Conservation (phyloP, 352 stramenopile genomes). For the Aphanomyces cochlioides region DNA sequence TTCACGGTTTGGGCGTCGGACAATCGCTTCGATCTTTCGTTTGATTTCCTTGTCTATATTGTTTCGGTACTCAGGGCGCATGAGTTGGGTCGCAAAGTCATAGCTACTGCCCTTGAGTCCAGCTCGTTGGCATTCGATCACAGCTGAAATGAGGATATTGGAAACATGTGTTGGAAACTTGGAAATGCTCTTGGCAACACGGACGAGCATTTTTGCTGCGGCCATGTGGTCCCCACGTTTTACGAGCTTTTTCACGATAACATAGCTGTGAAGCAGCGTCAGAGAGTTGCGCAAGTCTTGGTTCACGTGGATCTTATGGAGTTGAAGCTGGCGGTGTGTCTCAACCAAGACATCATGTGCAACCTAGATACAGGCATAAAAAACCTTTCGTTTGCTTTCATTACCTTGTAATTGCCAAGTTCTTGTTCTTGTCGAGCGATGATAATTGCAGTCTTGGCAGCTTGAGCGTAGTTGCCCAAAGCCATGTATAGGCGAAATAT, state of each 20-base stretch:
- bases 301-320: slow-evolving; percentile 83
- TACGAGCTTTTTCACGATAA: slow-evolving; percentile 91
- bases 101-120: slow-evolving; percentile 87
- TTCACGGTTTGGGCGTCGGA: slow-evolving; percentile 88
- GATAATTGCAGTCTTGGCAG: slow-evolving; percentile 91
- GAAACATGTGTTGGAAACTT: slow-evolving; percentile 89
- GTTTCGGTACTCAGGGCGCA: slow-evolving; percentile 86
- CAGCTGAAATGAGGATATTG: slow-evolving; percentile 90
- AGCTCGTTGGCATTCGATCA: slow-evolving; percentile 92
- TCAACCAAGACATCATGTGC: slow-evolving; percentile 90
- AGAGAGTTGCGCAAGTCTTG: slow-evolving; percentile 84
- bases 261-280: slow-evolving; percentile 91
- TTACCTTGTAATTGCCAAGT: slow-evolving; percentile 88
- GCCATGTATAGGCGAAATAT: slow-evolving; percentile 94
- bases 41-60: slow-evolving; percentile 88
- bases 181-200: slow-evolving; percentile 88
- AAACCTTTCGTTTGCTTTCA: background rate
- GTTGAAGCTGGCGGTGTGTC: slow-evolving; percentile 81
- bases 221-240: slow-evolving; percentile 79
- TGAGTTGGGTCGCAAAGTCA: slow-evolving; percentile 89
- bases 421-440: slow-evolving; percentile 92
- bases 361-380: slow-evolving; percentile 7
- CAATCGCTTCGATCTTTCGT: slow-evolving; percentile 93
- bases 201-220: slow-evolving; percentile 86
- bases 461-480: slow-evolving; percentile 91